Conservation (phyloP, 2,329 filamentous ascomycete genomes). For the Corinectria fuckeliana region DNA sequence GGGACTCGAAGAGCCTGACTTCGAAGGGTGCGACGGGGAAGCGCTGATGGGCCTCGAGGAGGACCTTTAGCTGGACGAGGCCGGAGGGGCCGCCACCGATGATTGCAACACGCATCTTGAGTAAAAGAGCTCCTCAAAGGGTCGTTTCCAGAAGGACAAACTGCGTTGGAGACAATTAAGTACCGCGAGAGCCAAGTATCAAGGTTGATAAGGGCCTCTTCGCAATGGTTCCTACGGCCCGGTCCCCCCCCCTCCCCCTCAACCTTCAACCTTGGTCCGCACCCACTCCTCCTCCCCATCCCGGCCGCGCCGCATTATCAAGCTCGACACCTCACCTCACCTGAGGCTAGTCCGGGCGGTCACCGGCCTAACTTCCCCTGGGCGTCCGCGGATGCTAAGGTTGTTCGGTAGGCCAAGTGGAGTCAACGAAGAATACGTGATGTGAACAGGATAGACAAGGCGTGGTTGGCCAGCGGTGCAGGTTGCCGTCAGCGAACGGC, state of each 20-base stretch:
- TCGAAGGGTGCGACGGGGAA: slow-evolving; percentile 46
- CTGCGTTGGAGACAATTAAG: slow-evolving; percentile 4
- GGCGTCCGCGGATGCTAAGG: not conserved
- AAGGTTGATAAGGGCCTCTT: not conserved
- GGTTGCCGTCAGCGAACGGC: not conserved
- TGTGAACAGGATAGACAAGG: slow-evolving; percentile 11
- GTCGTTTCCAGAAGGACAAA: not conserved
- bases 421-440: not conserved
- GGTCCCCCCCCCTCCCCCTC: not conserved
- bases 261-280: not conserved
- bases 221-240: not conserved
- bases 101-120: slow-evolving; percentile 44
- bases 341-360: not conserved
- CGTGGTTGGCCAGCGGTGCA: not conserved
- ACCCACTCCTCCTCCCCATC: not conserved
- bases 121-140: not conserved
- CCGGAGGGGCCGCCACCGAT: slow-evolving; percentile 50
- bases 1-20: slow-evolving; percentile 51
- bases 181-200: not conserved
- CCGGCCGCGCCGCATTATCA: no score
- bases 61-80: slow-evolving; percentile 48
- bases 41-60: slow-evolving; percentile 43
- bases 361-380: not conserved
- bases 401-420: not conserved
- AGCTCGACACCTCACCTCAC: not conserved